Percentiles rank a stretch among this genome's conserved stretches.
Evolutionary conservation across 768 basidiomycete genomes (phyloP).

Genomic region (Phlebiopsis flavidoalba): DNA sequence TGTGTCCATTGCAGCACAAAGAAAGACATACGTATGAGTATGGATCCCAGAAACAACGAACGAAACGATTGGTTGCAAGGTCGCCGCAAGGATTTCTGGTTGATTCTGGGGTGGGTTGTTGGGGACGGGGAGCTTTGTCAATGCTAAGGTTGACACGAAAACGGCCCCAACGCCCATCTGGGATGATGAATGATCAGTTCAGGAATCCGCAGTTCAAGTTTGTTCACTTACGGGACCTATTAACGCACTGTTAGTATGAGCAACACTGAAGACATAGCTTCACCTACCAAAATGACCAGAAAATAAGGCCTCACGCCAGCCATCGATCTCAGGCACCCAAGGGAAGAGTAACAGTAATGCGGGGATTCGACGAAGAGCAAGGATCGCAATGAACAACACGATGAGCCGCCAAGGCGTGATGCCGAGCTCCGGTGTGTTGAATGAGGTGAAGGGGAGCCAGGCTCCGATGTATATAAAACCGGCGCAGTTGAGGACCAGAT

Average conservation of each 20-base stretch:
- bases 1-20: background rate
- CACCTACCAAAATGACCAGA: conserved; percentile 81
- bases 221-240: conserved; percentile 11
- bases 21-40: conserved; percentile 62
- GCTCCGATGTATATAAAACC: conserved; percentile 88
- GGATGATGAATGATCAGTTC: background rate
- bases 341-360: conserved; percentile 69
- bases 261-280: background rate
- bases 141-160: conserved; percentile 78
- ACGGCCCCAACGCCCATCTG: conserved; percentile 92
- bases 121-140: conserved; percentile 54
- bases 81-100: conserved; percentile 66
- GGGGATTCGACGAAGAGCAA: conserved; percentile 78
- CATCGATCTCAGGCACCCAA: conserved; percentile 83
- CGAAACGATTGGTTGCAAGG: conserved; percentile 77
- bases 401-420: conserved; percentile 69
- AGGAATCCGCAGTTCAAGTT: background rate
- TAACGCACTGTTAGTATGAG: background rate
- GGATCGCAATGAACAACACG: conserved; percentile 59
- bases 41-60: conserved; percentile 84
- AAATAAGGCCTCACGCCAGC: conserved; percentile 85
- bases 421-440: conserved; percentile 51
- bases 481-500: conserved; percentile 76
- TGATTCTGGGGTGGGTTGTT: conserved; percentile 58
- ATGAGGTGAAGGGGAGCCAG: conserved; percentile 67